phyloP scores from a whole-genome alignment of 345 rosid genomes.

The Ceriops zippeliana region DNA sequence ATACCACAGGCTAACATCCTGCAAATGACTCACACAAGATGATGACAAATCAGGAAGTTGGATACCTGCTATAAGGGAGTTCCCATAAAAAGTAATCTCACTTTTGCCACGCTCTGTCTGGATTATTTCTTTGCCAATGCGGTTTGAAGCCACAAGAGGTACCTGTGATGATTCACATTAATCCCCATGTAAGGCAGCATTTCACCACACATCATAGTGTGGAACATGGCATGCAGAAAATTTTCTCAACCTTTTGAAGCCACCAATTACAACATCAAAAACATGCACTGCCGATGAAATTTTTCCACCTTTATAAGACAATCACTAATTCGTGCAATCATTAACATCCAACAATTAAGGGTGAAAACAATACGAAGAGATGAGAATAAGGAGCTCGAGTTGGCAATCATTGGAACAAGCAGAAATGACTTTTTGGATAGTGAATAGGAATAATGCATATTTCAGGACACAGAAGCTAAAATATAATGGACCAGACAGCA shows the following conservation, averaged over 20 bases:
- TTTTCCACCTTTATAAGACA: neutral
- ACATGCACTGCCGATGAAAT: neutral
- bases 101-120: constrained; percentile 82
- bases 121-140: constrained; percentile 70
- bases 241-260: neutral
- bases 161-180: constrained; percentile 40
- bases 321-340: neutral
- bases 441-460: neutral
- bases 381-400: neutral
- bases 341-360: neutral
- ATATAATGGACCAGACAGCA: neutral
- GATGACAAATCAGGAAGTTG: neutral
- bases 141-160: constrained; percentile 85
- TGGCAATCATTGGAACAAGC: too few relatives aligned
- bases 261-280: constrained; percentile 2
- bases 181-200: neutral
- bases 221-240: neutral
- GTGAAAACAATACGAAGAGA: neutral
- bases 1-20: neutral
- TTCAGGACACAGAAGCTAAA: neutral
- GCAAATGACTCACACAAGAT: neutral
- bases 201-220: neutral
- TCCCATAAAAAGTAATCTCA: constrained; percentile 77
- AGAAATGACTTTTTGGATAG: too few relatives aligned
- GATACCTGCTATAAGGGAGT: constrained; percentile 81